A percentile compares a stretch with the other conserved stretches of the same genome.
Conservation (phyloP, 1,139 yeast genomes). For the Suhomyces kunorum region DNA sequence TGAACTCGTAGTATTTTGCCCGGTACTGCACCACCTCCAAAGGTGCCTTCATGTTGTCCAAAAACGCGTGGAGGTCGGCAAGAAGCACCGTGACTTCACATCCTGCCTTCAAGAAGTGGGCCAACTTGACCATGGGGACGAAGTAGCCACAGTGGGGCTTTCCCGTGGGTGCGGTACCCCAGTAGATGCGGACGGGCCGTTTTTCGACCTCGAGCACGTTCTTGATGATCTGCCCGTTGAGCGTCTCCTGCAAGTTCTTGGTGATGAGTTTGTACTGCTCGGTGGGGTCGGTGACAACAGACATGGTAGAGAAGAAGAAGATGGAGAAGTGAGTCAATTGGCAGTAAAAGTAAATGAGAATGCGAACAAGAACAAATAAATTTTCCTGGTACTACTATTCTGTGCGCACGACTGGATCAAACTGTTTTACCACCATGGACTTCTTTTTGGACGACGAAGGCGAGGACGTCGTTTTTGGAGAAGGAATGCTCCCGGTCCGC, state of each 20-base stretch:
- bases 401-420: background rate
- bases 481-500: too few species aligned
- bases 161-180: constrained; percentile 95
- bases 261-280: constrained; percentile 80
- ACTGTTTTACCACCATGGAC: background rate
- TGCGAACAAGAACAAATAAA: too few species aligned
- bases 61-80: constrained; percentile 97
- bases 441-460: background rate
- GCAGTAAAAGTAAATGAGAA: background rate
- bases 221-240: constrained; percentile 85
- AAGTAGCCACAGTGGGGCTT: constrained; percentile 98
- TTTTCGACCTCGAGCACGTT: constrained; percentile 77
- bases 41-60: constrained; percentile 98
- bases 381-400: too few species aligned
- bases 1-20: constrained; percentile 82
- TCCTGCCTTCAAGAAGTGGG: constrained; percentile 93
- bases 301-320: constrained; percentile 17
- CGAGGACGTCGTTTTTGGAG: too few species aligned
- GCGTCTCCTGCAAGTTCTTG: constrained; percentile 85
- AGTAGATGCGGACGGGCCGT: constrained; percentile 83
- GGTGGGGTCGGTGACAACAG: constrained; percentile 42
- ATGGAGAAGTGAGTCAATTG: background rate
- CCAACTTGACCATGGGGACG: constrained; percentile 95
- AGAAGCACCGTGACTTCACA: constrained; percentile 89
- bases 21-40: constrained; percentile 87